phyloP scores from a whole-genome alignment of 2,329 filamentous ascomycete species.

The Fusarium verticillioides region DNA sequence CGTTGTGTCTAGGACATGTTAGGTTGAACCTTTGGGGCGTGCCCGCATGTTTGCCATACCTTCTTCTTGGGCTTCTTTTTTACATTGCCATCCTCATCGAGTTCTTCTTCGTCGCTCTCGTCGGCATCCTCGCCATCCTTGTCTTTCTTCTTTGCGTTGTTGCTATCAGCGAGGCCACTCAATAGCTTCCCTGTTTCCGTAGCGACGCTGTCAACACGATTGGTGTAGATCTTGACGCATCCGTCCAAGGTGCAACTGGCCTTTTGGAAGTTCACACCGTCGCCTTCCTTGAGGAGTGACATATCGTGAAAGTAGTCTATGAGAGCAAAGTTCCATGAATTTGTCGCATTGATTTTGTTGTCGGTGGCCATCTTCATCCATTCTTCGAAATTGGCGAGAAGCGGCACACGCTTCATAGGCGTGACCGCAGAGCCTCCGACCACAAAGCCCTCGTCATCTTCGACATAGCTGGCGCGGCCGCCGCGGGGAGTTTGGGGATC shows the following conservation, averaged over 20 bases:
- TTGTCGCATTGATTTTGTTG: conserved; percentile 98
- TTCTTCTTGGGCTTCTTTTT: conserved; percentile 78
- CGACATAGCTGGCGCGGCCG: conserved; percentile 51
- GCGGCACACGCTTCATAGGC: conserved; percentile 94
- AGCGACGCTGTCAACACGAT: conserved; percentile 96
- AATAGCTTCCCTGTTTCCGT: conserved; percentile 96
- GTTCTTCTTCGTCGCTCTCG: conserved; percentile 72
- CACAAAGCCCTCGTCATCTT: conserved; percentile 69
- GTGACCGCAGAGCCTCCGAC: conserved; percentile 83
- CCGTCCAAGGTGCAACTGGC: conserved; percentile 97
- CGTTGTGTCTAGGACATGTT: conserved; percentile 65
- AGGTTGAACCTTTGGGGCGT: not conserved
- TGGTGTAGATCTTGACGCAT: conserved; percentile 99
- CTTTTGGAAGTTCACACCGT: conserved; percentile 98
- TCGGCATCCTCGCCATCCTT: conserved; percentile 73
- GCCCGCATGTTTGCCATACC: conserved; percentile 57
- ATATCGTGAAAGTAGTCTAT: conserved; percentile 99
- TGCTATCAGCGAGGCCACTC: conserved; percentile 91
- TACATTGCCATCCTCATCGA: conserved; percentile 69
- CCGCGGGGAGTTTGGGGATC: conserved; percentile 64
- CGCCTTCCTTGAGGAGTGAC: conserved; percentile 94
- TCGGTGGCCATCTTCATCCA: conserved; percentile 99
- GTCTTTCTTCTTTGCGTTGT: conserved; percentile 79
- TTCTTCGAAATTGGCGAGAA: conserved; percentile 98
- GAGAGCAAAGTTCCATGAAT: conserved; percentile 99